Conservation (phyloP, 1,284 basidiomycete species). For the Phylloporus sp. region DNA sequence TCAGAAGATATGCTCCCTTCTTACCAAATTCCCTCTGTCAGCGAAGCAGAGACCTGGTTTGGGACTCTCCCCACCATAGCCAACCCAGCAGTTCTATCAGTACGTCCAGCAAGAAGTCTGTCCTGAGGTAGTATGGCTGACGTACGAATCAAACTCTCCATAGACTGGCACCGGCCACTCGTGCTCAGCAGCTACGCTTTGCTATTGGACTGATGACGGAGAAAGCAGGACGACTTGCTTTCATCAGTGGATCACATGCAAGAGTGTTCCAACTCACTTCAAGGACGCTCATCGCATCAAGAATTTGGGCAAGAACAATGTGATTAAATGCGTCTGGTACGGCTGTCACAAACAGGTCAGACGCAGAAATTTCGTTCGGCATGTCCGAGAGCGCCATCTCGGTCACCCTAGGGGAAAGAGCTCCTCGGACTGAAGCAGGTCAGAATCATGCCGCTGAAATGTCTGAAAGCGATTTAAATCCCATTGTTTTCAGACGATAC, state of each 20-base stretch:
- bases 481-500: no score
- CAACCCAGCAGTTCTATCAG: no score
- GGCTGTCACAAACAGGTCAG: neutral
- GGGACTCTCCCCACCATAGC: no score
- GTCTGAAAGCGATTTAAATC: no score
- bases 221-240: neutral
- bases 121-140: no score
- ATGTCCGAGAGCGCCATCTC: constrained; percentile 1
- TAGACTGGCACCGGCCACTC: no score
- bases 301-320: neutral
- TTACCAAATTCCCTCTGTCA: no score
- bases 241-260: neutral
- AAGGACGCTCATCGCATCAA: neutral
- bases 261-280: neutral
- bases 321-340: neutral
- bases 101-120: no score
- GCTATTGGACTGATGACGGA: neutral
- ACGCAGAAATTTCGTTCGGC: constrained; percentile 2
- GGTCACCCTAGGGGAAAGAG: neutral
- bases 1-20: no score
- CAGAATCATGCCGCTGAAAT: neutral
- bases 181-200: neutral
- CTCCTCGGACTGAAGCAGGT: neutral
- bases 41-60: no score
- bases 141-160: no score